A percentile compares a stretch with the other conserved stretches of the same genome.
These are phyloP conservation scores for Populus davidiana DNA, from an alignment of 345 rosid genomes.

Conservation along the genomic window DNA sequence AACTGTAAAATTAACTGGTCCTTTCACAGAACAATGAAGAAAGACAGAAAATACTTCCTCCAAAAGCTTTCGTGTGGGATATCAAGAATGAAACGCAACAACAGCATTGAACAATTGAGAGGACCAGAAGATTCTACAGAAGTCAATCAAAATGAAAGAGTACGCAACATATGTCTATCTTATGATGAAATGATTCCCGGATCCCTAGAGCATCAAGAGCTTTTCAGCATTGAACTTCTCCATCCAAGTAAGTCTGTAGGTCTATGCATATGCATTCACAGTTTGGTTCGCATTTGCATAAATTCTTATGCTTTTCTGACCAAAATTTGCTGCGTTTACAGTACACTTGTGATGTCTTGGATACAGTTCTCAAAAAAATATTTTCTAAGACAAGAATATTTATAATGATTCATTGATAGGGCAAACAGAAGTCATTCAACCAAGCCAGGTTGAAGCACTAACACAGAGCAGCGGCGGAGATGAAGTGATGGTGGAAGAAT, in stretches of 20 bases:
- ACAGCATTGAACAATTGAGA: slow-evolving; percentile 28
- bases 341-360: no score
- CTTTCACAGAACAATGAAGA: slow-evolving; percentile 35
- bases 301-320: no score
- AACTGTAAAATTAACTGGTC: no score
- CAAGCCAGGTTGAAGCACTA: slow-evolving; percentile 1
- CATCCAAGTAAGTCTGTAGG: slow-evolving; percentile 12
- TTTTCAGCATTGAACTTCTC: slow-evolving; percentile 37
- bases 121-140: slow-evolving; percentile 23
- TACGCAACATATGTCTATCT: not conserved
- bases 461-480: not conserved
- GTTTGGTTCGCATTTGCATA: no score
- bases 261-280: no score
- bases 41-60: slow-evolving; percentile 35
- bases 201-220: slow-evolving; percentile 24
- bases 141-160: not conserved
- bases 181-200: slow-evolving; percentile 30
- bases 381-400: no score
- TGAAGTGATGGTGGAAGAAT: slow-evolving; percentile 5
- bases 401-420: not conserved
- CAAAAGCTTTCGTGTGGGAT: slow-evolving; percentile 38
- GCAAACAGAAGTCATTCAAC: slow-evolving; percentile 7
- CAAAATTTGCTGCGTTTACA: no score
- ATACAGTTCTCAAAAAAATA: no score
- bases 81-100: slow-evolving; percentile 36